Base-by-base conservation (phyloP, 1,139 yeast species). In the Geotrichum restrictum region DNA sequence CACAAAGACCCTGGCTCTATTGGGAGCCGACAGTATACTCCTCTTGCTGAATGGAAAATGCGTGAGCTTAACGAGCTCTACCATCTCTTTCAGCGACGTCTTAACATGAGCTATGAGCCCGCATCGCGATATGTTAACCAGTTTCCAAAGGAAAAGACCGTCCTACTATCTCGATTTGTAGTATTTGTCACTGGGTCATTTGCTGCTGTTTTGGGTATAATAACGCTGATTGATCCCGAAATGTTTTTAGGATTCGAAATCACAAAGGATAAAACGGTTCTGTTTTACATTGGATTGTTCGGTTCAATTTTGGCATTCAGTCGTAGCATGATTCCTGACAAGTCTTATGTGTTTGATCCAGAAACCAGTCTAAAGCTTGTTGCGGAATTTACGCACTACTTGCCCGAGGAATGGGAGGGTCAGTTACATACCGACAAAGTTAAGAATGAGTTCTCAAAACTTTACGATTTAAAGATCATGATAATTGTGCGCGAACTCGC, bases 31-130 rank as follows among this genome's bases (percentile, higher is more conserved):
- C 95, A 88, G 62, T 93, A 88, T 64, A 88, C 98, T 0, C 97
- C 97, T 0, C 79, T 81, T 68, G 97, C 98, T 0, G 93, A 88
- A 64, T 93, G 98, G 98, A 88, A 85, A 66, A 79, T 94, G 64
- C 75, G 98, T 53, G 98, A 93, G 65, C 88, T 86, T 66, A 93
- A 93, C 66, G 99, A 93, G 67, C 74, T 93, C 18, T 88, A 88
- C 40, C 98, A 93, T 69, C 76, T 93, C 40, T 93, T 93, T 67
- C 82, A 82, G 55, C 81, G 83, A 60, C 74, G 99, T 48, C 71
- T 94, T 42, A 86, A 83, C 51, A 69, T 87, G 59, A 87, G 97
- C 47, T 79, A 81, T 41, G 85, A 81, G 11, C 82, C 91, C 1
- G 96, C 98, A 0, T 79, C 85, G 49, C 79, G 82, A 14, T 93